Conservation (phyloP, 2,329 filamentous ascomycete species). For the Hirsutella minnesotensis region DNA sequence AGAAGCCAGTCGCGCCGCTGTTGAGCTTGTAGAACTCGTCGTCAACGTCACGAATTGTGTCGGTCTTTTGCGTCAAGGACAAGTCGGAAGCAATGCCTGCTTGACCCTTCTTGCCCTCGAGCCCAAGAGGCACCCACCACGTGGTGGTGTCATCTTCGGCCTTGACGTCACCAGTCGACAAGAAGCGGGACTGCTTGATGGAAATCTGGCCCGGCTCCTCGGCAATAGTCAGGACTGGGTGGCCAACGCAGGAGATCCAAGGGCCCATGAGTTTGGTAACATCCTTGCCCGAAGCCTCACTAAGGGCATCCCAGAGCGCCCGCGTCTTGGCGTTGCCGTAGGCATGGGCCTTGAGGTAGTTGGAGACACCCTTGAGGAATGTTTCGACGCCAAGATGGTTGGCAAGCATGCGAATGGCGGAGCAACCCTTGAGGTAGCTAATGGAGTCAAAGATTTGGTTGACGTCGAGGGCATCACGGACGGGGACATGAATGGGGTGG, state of each 20-base stretch:
- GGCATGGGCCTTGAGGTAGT: slow-evolving; percentile 78
- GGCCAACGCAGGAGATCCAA: slow-evolving; percentile 94
- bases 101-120: slow-evolving; percentile 63
- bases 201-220: slow-evolving; percentile 76
- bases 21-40: slow-evolving; percentile 90
- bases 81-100: slow-evolving; percentile 45
- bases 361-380: slow-evolving; percentile 81
- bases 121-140: slow-evolving; percentile 90
- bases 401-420: slow-evolving; percentile 91
- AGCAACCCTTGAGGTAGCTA: slow-evolving; percentile 93
- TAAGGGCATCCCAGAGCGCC: slow-evolving; percentile 82
- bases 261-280: slow-evolving; percentile 80
- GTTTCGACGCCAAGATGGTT: slow-evolving; percentile 77
- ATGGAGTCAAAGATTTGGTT: slow-evolving; percentile 98
- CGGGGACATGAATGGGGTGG: slow-evolving; percentile 92
- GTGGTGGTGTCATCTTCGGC: slow-evolving; percentile 81
- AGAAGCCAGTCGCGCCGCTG: slow-evolving; percentile 75
- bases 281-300: slow-evolving; percentile 77
- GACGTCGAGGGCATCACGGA: slow-evolving; percentile 85
- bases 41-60: slow-evolving; percentile 63
- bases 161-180: slow-evolving; percentile 83
- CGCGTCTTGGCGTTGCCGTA: slow-evolving; percentile 87
- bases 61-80: slow-evolving; percentile 64
- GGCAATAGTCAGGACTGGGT: slow-evolving; percentile 76
- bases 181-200: slow-evolving; percentile 77